phyloP scores from a whole-genome alignment of 257 asterid species.

The Primulina huaijiensis region DNA sequence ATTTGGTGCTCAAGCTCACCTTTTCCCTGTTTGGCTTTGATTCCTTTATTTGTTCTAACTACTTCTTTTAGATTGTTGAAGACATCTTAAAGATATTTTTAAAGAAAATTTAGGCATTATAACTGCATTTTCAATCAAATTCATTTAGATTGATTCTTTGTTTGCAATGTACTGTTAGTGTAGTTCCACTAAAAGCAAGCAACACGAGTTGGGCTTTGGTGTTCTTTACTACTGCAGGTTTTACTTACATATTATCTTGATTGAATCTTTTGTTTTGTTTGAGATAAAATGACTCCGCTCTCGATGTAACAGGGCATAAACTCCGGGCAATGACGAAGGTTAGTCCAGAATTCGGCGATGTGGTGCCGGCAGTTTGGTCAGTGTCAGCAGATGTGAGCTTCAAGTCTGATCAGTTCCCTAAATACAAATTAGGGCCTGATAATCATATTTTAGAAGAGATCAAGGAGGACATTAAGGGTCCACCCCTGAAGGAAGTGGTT shows the following conservation, averaged over 20 bases:
- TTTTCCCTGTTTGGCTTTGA: neutral
- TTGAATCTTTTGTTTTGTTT: constrained; percentile 1
- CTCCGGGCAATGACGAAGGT: constrained; percentile 72
- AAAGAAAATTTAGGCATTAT: no score
- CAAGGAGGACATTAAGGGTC: constrained; percentile 68
- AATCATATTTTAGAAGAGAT: constrained; percentile 75
- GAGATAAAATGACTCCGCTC: neutral
- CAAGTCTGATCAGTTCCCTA: constrained; percentile 65
- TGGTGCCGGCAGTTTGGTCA: constrained; percentile 50
- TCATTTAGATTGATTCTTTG: neutral
- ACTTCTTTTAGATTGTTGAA: neutral
- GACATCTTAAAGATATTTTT: neutral
- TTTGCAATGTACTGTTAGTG: neutral
- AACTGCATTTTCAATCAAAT: neutral
- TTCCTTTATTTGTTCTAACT: neutral
- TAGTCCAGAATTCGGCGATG: constrained; percentile 71
- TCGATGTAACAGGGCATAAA: constrained; percentile 29
- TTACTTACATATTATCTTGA: neutral
- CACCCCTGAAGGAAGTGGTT: constrained; percentile 80
- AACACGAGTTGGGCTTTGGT: neutral
- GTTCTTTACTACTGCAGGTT: neutral
- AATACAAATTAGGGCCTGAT: constrained; percentile 83
- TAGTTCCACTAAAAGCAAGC: neutral
- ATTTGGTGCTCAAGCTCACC: neutral
- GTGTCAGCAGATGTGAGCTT: constrained; percentile 80